Base-by-base conservation (phyloP, 83 land plant species). In the Thuja plicata region DNA sequence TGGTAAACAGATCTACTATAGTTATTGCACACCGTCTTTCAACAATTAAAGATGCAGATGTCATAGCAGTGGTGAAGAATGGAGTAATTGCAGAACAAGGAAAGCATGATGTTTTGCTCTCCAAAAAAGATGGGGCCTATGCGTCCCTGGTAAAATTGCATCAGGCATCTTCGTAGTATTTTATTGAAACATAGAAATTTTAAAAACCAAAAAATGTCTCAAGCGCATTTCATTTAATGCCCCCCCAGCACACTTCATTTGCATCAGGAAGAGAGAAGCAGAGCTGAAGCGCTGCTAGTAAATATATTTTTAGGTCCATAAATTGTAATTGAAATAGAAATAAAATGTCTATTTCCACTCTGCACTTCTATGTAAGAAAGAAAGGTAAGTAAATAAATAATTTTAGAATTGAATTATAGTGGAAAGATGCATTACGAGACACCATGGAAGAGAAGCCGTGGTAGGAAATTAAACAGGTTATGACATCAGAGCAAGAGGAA, bases 11-110 rank as follows among this genome's bases (percentile, higher is more conserved):
- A 27, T 50, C 92, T 16, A 88, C 80, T 5, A 88, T 91, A 32
- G 90, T 91, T 82, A 43, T 90, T 24, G 92, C 92, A 19, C 92
- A 91, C 85, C 87, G 92, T n/a, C 88, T 91, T 32, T 86, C 92
- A 17, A 91, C 92, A 34, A 88, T 91, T 32, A 70, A 86, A 84
- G 79, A 87, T 88, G 92, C 92, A 38, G 90, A 90, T 88, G 38
- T 88, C 52, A 91, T 91, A 37, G 92, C 89, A 17, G 92, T 91
- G 24, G 62, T 91, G 60, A 91, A 91, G 86, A 88, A 84, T 54
- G 92, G 92, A 15, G 82, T 87, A 13, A 86, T 91, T 35, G 83
- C 86, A 45, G 92, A 91, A 85, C 32, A 90, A 78, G 92, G 92
- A 9, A 77, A 46, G 16, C 92, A 91, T 87, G 89, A 91, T 34